These are phyloP conservation scores for Phallus indusiatus DNA, from an alignment of 768 basidiomycete species.

Conservation along the genomic window DNA sequence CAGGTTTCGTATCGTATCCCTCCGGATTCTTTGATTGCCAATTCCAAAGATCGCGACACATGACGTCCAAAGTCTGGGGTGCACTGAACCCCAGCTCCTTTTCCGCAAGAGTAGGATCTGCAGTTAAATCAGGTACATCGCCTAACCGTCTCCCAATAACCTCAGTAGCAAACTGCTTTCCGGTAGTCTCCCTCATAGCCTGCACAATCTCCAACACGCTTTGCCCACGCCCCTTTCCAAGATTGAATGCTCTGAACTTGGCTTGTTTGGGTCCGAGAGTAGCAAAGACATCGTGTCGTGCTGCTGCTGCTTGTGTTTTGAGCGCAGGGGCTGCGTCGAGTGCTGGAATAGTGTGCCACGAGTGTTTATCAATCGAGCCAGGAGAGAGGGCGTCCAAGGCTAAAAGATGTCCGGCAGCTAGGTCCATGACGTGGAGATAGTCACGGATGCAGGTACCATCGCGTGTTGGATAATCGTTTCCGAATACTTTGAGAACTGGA, in stretches of 20 bases:
- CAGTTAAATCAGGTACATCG: constrained; percentile 94
- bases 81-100: constrained; percentile 91
- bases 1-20: constrained; percentile 36
- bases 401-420: constrained; percentile 88
- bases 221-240: constrained; percentile 87
- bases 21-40: constrained; percentile 92
- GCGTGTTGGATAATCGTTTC: constrained; percentile 95
- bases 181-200: constrained; percentile 89
- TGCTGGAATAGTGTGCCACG: constrained; percentile 1
- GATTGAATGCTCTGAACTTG: constrained; percentile 90
- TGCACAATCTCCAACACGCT: constrained; percentile 90
- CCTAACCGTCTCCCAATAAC: constrained; percentile 89
- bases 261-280: constrained; percentile 40
- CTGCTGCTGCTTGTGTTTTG: background rate
- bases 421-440: constrained; percentile 87
- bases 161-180: constrained; percentile 81
- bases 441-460: constrained; percentile 99
- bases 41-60: constrained; percentile 97
- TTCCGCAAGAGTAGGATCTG: constrained; percentile 85
- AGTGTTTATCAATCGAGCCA: constrained; percentile 27
- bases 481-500: constrained; percentile 66
- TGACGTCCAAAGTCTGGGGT: constrained; percentile 67
- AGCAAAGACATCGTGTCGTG: constrained; percentile 36
- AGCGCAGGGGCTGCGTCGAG: constrained; percentile 4
- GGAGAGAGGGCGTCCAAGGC: constrained; percentile 75